Conservation (phyloP, 2,329 filamentous ascomycete species). For the Verticillium zaregamsianum region DNA sequence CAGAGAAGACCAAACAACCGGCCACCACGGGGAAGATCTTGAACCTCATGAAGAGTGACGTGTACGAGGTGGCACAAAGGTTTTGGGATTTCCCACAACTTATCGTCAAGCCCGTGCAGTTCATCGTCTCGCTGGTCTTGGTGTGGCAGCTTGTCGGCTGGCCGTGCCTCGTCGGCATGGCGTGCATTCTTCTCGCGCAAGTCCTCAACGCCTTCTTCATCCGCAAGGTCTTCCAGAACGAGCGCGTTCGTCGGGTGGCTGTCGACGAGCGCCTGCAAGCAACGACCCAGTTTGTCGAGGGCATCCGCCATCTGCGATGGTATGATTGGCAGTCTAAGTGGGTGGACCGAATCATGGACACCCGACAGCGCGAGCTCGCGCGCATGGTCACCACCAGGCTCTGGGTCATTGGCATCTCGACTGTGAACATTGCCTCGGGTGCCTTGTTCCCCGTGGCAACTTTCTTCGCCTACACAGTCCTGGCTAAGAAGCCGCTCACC, state of each 20-base stretch:
- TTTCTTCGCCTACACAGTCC: slow-evolving; percentile 74
- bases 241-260: slow-evolving; percentile 65
- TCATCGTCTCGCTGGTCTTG: slow-evolving; percentile 69
- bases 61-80: slow-evolving; percentile 75
- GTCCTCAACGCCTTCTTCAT: slow-evolving; percentile 65
- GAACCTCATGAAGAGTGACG: slow-evolving; percentile 78
- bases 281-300: slow-evolving; percentile 82
- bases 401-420: slow-evolving; percentile 58
- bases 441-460: slow-evolving; percentile 75
- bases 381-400: slow-evolving; percentile 60
- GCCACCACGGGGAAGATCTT: slow-evolving; percentile 89
- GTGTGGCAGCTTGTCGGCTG: slow-evolving; percentile 78
- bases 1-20: slow-evolving; percentile 44
- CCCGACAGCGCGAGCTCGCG: slow-evolving; percentile 63
- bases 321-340: slow-evolving; percentile 79
- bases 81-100: slow-evolving; percentile 86
- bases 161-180: slow-evolving; percentile 69
- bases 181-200: slow-evolving; percentile 66
- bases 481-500: slow-evolving; percentile 63
- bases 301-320: slow-evolving; percentile 75
- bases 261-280: slow-evolving; percentile 77
- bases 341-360: slow-evolving; percentile 64
- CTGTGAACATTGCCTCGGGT: slow-evolving; percentile 67
- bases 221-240: slow-evolving; percentile 60
- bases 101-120: slow-evolving; percentile 69